Evolutionary conservation across 1,139 yeast species (phyloP).

Genomic region (Debaryomyces nepalensis): DNA sequence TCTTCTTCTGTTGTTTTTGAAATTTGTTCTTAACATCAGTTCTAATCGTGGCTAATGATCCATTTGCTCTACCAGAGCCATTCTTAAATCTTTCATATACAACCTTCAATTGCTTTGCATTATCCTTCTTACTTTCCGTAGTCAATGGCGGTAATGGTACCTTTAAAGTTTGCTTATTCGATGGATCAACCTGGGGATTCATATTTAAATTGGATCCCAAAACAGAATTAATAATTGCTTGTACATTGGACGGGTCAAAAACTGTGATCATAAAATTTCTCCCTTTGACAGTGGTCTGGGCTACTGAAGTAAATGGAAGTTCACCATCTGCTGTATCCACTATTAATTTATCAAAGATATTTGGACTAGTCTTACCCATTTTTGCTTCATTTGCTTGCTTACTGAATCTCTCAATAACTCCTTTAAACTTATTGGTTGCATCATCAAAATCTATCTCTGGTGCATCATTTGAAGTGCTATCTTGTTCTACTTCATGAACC

Average conservation of each 20-base stretch:
- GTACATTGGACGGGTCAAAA: constrained; percentile 76
- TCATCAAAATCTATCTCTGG: constrained; percentile 40
- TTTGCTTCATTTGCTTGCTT: constrained; percentile 64
- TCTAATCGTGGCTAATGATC: constrained; percentile 62
- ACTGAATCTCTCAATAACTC: constrained; percentile 55
- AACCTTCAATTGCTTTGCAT: constrained; percentile 63
- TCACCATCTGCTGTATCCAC: constrained; percentile 56
- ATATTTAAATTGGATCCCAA: constrained; percentile 70
- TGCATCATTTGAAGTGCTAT: constrained; percentile 20
- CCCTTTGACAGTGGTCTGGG: constrained; percentile 78
- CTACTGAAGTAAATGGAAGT: constrained; percentile 61
- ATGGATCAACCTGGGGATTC: constrained; percentile 77
- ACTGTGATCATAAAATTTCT: constrained; percentile 74
- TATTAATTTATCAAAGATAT: constrained; percentile 62
- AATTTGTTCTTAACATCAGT: constrained; percentile 62
- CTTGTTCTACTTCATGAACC: constrained; percentile 22
- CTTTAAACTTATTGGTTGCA: constrained; percentile 52
- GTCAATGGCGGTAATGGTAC: constrained; percentile 79
- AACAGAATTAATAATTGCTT: constrained; percentile 70
- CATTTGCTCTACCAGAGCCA: constrained; percentile 47
- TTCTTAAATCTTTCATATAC: constrained; percentile 67
- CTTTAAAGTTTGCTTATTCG: constrained; percentile 72
- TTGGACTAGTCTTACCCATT: constrained; percentile 69
- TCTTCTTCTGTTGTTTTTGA: constrained; percentile 46
- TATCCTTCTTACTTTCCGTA: constrained; percentile 65